Conservation (phyloP, 1,284 basidiomycete species). For the Amylostereum areolatum region DNA sequence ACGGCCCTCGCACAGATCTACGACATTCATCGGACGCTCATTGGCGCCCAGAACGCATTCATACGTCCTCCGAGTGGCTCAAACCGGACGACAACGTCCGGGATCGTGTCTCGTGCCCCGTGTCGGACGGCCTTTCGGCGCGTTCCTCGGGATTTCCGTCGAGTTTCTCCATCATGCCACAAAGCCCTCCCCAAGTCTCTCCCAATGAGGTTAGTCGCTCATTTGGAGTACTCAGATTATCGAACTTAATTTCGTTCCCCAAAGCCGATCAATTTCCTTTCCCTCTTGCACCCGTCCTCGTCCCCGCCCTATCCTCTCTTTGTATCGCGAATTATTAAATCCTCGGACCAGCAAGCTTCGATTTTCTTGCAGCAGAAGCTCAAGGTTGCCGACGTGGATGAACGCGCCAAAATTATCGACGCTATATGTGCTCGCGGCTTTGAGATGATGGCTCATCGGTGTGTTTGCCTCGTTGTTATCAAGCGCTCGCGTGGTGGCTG, state of each 20-base stretch:
- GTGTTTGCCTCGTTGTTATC: constrained; percentile 12
- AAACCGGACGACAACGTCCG: constrained; percentile 21
- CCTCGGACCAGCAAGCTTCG: constrained; percentile 81
- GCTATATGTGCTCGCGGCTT: constrained; percentile 75
- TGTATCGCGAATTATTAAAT: constrained; percentile 76
- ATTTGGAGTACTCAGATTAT: no score
- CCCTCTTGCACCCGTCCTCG: constrained; percentile 73
- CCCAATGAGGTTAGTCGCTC: constrained; percentile 30
- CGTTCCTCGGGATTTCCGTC: constrained; percentile 12
- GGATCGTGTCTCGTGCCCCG: constrained; percentile 13
- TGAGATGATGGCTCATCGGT: constrained; percentile 87
- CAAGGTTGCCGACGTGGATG: constrained; percentile 74
- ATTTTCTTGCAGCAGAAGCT: constrained; percentile 83
- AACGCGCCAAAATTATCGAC: constrained; percentile 74
- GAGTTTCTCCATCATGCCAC: constrained; percentile 7
- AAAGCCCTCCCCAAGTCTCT: constrained; percentile 15
- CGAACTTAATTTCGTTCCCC: background rate
- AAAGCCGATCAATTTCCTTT: constrained; percentile 81
- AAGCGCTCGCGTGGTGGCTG: background rate
- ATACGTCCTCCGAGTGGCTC: constrained; percentile 26
- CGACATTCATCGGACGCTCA: constrained; percentile 3
- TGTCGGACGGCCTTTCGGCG: constrained; percentile 15
- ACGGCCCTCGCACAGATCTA: constrained; percentile 14
- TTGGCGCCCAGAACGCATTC: constrained; percentile 18
- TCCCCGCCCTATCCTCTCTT: constrained; percentile 76